phyloP scores from a whole-genome alignment of 1,139 yeast species.

The Dujonia santamariae region DNA sequence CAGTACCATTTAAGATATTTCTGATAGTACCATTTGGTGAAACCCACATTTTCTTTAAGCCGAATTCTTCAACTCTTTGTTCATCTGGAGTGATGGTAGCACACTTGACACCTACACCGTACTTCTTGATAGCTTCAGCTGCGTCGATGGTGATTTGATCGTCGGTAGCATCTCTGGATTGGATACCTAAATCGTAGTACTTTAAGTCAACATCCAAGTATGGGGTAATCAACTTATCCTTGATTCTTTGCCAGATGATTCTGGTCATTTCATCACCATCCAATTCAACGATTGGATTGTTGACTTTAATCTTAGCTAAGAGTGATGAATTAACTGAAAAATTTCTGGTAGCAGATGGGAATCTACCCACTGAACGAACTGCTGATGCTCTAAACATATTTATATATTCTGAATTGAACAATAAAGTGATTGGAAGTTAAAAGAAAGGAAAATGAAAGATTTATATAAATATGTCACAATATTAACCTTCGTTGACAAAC shows the following conservation, averaged over 20 bases:
- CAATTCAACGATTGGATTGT: slow-evolving; percentile 73
- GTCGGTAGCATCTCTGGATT: slow-evolving; percentile 66
- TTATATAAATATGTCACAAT: too few species aligned
- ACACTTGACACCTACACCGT: slow-evolving; percentile 82
- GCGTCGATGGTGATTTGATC: slow-evolving; percentile 75
- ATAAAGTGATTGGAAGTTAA: background rate
- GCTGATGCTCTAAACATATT: slow-evolving; percentile 4
- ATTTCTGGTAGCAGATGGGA: background rate
- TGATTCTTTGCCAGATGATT: slow-evolving; percentile 77
- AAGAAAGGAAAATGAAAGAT: too few species aligned
- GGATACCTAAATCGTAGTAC: slow-evolving; percentile 72
- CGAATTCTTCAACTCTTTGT: slow-evolving; percentile 72
- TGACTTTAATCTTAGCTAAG: slow-evolving; percentile 60
- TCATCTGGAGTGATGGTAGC: slow-evolving; percentile 88
- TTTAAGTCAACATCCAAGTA: slow-evolving; percentile 70
- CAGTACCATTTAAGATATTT: slow-evolving; percentile 80
- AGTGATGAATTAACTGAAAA: slow-evolving; percentile 19
- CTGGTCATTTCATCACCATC: slow-evolving; percentile 89
- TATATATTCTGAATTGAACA: background rate
- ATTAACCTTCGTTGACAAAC: too few species aligned
- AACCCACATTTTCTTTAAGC: slow-evolving; percentile 78
- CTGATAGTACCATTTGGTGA: slow-evolving; percentile 85
- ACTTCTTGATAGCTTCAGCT: slow-evolving; percentile 69
- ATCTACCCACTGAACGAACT: slow-evolving; percentile 1
- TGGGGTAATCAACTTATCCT: slow-evolving; percentile 66